phyloP scores from a whole-genome alignment of 805 yeast species.

The Suhomyces prunicola region DNA sequence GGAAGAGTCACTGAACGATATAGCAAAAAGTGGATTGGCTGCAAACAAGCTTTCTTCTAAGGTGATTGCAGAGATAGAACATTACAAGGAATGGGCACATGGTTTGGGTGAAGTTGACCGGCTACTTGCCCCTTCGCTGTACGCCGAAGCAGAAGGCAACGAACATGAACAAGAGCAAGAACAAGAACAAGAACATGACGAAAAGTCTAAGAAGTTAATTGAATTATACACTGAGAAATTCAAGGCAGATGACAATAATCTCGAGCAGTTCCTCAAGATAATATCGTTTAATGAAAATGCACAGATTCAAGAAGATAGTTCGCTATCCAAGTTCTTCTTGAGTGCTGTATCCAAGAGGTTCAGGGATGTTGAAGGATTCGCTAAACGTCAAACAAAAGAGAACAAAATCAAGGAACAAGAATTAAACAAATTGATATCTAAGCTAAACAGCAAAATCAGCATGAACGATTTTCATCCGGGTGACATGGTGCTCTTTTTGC shows the following conservation, averaged over 20 bases:
- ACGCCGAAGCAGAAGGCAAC: background rate
- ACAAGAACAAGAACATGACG: constrained; percentile 9
- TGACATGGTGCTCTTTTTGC: constrained; percentile 82
- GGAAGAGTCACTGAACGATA: constrained; percentile 16
- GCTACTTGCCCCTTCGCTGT: background rate
- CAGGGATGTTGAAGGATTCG: constrained; percentile 82
- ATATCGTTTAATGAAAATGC: constrained; percentile 29
- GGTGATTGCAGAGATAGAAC: constrained; percentile 40
- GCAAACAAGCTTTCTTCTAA: constrained; percentile 33
- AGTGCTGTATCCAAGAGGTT: constrained; percentile 66
- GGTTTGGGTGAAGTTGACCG: background rate
- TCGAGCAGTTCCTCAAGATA: constrained; percentile 17
- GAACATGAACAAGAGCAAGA: constrained; percentile 12
- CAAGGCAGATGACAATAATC: constrained; percentile 9
- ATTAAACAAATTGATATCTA: constrained; percentile 33
- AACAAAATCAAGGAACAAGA: constrained; percentile 51
- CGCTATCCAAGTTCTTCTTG: constrained; percentile 28
- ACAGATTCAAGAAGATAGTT: constrained; percentile 20
- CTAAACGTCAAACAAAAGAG: constrained; percentile 79
- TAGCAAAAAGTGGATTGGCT: background rate
- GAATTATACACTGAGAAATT: constrained; percentile 16
- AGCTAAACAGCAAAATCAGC: constrained; percentile 53
- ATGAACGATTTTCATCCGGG: constrained; percentile 64
- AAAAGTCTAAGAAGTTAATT: constrained; percentile 15
- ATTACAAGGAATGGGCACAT: constrained; percentile 44